Conservation (phyloP, 2,329 filamentous ascomycete genomes). For the Botryotinia convoluta region DNA sequence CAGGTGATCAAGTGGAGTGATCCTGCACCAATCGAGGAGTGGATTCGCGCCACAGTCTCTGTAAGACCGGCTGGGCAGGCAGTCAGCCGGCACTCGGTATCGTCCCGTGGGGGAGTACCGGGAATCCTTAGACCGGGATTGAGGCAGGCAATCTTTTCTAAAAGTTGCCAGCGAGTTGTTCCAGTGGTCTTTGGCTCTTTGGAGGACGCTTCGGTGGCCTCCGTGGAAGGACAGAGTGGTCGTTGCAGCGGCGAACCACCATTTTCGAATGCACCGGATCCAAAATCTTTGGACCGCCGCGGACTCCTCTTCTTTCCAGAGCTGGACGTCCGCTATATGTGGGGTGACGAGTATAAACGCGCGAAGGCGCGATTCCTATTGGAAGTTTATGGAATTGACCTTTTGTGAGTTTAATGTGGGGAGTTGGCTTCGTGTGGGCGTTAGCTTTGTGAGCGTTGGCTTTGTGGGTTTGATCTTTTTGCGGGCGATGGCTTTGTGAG, state of each 20-base stretch:
- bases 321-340: conserved; percentile 6
- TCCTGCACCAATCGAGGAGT: conserved; percentile 1
- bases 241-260: neutral
- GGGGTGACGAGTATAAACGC: neutral
- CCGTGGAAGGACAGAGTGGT: neutral
- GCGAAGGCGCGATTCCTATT: neutral
- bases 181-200: conserved; percentile 3
- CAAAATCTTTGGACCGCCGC: neutral
- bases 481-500: neutral
- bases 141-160: conserved; percentile 2
- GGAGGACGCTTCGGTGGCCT: neutral
- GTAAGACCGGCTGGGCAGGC: neutral
- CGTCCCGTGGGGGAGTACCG: neutral
- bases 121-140: conserved; percentile 12
- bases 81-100: neutral
- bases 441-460: neutral
- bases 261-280: neutral
- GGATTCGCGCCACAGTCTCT: neutral
- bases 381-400: conserved; percentile 6
- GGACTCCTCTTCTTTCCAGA: conserved; percentile 1
- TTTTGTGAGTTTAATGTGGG: neutral
- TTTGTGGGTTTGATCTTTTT: neutral
- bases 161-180: neutral
- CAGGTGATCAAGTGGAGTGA: neutral
- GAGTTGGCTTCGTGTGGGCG: neutral